Evolutionary conservation across 78 protist species (phyloP).

Genomic region (Dictyostelium brefeldianum): DNA sequence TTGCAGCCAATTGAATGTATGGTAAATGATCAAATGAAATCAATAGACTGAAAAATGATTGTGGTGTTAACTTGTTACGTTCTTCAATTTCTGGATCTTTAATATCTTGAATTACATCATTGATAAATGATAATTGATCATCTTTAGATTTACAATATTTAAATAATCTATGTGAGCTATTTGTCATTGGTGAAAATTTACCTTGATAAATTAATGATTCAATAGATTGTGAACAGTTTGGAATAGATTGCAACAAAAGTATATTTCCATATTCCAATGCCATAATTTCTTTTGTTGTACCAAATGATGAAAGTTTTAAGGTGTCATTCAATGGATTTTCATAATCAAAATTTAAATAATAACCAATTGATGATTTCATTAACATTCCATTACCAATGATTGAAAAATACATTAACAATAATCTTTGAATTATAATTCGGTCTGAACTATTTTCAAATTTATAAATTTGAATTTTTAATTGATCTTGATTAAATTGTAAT

Average conservation of each 20-base stretch:
- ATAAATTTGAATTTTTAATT: not conserved
- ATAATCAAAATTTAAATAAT: not conserved
- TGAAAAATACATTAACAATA: not conserved
- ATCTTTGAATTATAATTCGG: not conserved
- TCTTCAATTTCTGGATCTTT: not conserved
- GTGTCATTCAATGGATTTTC: not conserved
- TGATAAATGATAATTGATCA: not conserved
- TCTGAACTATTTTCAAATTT: not conserved
- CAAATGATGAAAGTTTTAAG: not conserved
- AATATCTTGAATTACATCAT: not conserved
- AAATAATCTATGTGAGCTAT: not conserved
- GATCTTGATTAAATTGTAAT: not conserved
- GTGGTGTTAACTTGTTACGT: not conserved
- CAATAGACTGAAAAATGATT: not conserved
- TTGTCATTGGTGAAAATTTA: too few relatives aligned
- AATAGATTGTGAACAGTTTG: too few relatives aligned
- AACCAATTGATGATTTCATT: not conserved
- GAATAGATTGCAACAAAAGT: not conserved
- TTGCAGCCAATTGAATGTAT: not conserved
- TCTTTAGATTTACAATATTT: slow-evolving; percentile 11
- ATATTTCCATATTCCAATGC: slow-evolving; percentile 1
- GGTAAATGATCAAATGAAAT: not conserved
- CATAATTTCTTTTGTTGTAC: not conserved
- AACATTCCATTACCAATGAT: not conserved
- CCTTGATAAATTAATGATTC: too few relatives aligned